Evolutionary conservation across 2,329 filamentous ascomycete genomes (phyloP).

Genomic region (Botrytis hyacinthi): DNA sequence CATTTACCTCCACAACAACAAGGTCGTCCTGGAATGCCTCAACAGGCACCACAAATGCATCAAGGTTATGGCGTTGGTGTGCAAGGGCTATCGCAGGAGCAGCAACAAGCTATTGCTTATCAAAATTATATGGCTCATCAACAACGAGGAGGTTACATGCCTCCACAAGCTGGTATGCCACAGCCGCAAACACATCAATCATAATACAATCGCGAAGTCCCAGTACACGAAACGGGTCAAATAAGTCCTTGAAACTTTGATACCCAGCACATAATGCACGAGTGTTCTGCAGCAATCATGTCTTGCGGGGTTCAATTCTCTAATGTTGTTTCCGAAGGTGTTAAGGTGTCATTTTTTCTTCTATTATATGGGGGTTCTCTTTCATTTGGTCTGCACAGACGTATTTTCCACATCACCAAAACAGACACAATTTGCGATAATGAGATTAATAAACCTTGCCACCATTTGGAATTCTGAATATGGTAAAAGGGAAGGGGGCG

Average conservation of each 20-base stretch:
- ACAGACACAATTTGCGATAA: slow-evolving; percentile 31
- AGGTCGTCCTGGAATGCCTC: slow-evolving; percentile 63
- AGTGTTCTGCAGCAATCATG: slow-evolving; percentile 31
- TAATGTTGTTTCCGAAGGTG: slow-evolving; percentile 35
- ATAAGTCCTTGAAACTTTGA: slow-evolving; percentile 45
- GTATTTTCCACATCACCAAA: slow-evolving; percentile 14
- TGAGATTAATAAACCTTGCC: slow-evolving; percentile 30
- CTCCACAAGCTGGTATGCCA: slow-evolving; percentile 72
- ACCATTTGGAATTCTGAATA: slow-evolving; percentile 11
- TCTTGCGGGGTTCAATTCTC: slow-evolving; percentile 35
- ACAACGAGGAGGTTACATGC: slow-evolving; percentile 76
- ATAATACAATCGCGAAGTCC: slow-evolving; percentile 44
- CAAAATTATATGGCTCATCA: slow-evolving; percentile 76
- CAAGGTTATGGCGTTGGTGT: slow-evolving; percentile 53
- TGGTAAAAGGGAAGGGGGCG: slow-evolving; percentile 14
- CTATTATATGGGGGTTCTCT: slow-evolving; percentile 17
- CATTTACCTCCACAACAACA: slow-evolving; percentile 65
- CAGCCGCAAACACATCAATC: slow-evolving; percentile 81
- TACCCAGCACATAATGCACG: slow-evolving; percentile 56
- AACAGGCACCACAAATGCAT: slow-evolving; percentile 58
- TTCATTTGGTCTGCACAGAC: slow-evolving; percentile 21
- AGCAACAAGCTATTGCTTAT: slow-evolving; percentile 78
- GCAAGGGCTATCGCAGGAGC: slow-evolving; percentile 50
- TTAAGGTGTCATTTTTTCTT: slow-evolving; percentile 31
- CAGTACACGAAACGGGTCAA: slow-evolving; percentile 34